Conservation (phyloP, 1,284 basidiomycete species). For the Coriolopsis trogii region DNA sequence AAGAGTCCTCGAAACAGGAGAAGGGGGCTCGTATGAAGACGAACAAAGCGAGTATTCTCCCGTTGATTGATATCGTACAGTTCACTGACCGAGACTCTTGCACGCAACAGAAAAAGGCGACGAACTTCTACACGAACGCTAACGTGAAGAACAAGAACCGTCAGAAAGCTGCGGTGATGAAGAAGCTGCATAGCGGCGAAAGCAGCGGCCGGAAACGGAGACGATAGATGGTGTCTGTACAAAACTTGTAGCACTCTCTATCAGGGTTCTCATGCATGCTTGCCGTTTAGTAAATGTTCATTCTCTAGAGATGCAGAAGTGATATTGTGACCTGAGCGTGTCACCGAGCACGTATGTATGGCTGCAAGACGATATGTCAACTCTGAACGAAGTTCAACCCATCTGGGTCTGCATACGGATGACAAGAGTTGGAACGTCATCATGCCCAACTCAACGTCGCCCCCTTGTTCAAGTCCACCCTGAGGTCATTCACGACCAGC, state of each 20-base stretch:
- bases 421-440: too few species aligned
- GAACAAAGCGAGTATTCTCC: slow-evolving; percentile 63
- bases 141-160: slow-evolving; percentile 92
- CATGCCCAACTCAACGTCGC: slow-evolving; percentile 8
- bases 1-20: slow-evolving; percentile 26
- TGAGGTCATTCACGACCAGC: slow-evolving; percentile 22
- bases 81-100: background rate
- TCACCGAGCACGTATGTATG: too few species aligned
- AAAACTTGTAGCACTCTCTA: too few species aligned
- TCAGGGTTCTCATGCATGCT: too few species aligned
- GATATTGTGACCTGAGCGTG: too few species aligned
- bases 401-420: too few species aligned
- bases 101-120: slow-evolving; percentile 73
- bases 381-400: too few species aligned
- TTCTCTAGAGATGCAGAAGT: too few species aligned
- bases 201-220: slow-evolving; percentile 17
- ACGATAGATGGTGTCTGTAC: too few species aligned
- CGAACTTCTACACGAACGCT: slow-evolving; percentile 87
- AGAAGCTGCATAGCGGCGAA: slow-evolving; percentile 29
- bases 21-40: slow-evolving; percentile 88
- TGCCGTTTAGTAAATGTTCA: too few species aligned
- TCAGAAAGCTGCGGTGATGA: slow-evolving; percentile 59
- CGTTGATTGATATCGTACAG: background rate
- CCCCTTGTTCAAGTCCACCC: slow-evolving; percentile 25
- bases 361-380: too few species aligned